Conservation (phyloP, 202 grass and related monocot species). For the Panicum virgatum region DNA sequence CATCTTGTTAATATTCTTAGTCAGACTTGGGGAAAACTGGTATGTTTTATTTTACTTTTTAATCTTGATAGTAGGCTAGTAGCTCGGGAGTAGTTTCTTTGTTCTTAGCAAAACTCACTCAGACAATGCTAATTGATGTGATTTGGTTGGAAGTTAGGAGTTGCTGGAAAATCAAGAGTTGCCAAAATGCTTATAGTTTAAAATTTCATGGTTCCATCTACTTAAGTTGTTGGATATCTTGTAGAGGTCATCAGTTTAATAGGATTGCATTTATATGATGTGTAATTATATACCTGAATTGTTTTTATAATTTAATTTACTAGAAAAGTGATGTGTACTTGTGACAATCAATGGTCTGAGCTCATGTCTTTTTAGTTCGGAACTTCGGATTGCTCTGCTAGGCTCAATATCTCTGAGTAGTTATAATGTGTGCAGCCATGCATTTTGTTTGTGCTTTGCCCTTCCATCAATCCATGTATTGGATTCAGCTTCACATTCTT, state of each 20-base stretch:
- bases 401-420: background rate
- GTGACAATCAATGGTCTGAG: background rate
- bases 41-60: background rate
- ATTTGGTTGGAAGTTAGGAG: background rate
- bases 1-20: background rate
- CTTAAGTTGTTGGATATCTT: background rate
- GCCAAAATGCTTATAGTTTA: background rate
- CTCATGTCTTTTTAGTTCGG: background rate
- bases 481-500: background rate
- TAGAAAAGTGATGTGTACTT: background rate
- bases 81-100: conserved; percentile 4
- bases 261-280: background rate
- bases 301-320: background rate
- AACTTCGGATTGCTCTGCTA: background rate
- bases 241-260: background rate
- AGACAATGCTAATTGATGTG: background rate
- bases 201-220: background rate
- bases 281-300: background rate
- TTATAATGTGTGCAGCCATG: background rate
- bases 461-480: background rate
- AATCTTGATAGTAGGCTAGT: background rate
- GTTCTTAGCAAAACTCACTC: background rate
- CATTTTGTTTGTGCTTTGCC: background rate
- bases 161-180: background rate
- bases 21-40: background rate